Evolutionary conservation across 306 rosid species (phyloP), one percentile per base, ranked within the genome.

Genomic region (Arachis hypogaea): DNA sequence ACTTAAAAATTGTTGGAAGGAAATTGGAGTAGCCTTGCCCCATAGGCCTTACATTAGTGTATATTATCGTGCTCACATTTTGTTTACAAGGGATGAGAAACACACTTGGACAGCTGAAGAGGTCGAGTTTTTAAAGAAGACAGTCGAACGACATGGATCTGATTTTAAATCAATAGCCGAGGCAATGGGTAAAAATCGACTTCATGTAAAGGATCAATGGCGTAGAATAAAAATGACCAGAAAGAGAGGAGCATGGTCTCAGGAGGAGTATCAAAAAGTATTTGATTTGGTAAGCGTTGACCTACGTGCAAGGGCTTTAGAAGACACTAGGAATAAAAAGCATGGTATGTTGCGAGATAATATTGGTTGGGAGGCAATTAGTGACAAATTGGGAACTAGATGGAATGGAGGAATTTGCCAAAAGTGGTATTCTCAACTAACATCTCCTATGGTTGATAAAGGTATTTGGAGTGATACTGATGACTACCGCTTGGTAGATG

Each of bases 281-380:
- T 93, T 88, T 74, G 82, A 93, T 83, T 81, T 90, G 59, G 96
- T 90, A 51, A 93, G 90, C 82, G 18, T n/a, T 67, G 97, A 93
- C 78, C 90, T 93, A 50, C 83, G 82, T 1, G 10, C 56, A 7
- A 89, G 86, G 81, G 96, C 83, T 52, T 51, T 2, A 16, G 92
- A 87, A 61, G 89, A 72, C 8, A 7, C 2, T 29, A 88, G 75
- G 54, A 89, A 65, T 82, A 22, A 60, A 30, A 79, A 75, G 78
- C 87, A 87, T 41, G 97, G 97, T 12, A 90, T 88, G 96, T 65
- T 93, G 76, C 90, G 90, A 45, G 98, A 93, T 76, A 87, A 90
- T 78, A 85, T 93, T 55, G 58, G 82, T 68, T 90, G 98, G 98
- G 92, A 88, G 83, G 81, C 89, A 68, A 88, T 90, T 63, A 79